Evolutionary conservation across 2,329 filamentous ascomycete genomes (phyloP).

Genomic region (Colletotrichum abscissum): DNA sequence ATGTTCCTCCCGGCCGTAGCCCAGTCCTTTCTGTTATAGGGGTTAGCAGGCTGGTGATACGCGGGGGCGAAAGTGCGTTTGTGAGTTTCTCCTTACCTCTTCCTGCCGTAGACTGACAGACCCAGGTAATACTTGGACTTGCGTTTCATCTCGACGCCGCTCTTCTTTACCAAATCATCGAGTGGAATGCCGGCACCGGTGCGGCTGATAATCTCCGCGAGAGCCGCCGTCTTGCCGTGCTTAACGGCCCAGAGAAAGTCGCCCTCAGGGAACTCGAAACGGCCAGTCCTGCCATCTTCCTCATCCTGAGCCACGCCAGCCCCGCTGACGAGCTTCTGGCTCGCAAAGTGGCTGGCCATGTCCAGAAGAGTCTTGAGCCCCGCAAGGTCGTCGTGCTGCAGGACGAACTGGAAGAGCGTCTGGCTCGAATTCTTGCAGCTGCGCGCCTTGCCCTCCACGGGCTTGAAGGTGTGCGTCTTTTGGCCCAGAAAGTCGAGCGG

Average conservation of each 20-base stretch:
- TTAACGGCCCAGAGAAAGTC: slow-evolving; percentile 58
- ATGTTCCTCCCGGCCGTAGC: slow-evolving; percentile 69
- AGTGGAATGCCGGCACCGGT: slow-evolving; percentile 78
- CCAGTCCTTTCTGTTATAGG: slow-evolving; percentile 70
- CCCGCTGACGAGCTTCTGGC: slow-evolving; percentile 43
- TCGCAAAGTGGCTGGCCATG: slow-evolving; percentile 57
- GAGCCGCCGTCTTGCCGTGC: slow-evolving; percentile 63
- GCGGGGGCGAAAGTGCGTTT: not conserved
- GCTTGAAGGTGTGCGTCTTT: slow-evolving; percentile 46
- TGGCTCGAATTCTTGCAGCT: slow-evolving; percentile 35
- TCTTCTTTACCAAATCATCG: slow-evolving; percentile 72
- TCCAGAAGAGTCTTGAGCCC: slow-evolving; percentile 70
- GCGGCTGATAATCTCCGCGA: slow-evolving; percentile 73
- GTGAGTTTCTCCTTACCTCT: slow-evolving; percentile 53
- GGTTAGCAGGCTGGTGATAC: slow-evolving; percentile 31
- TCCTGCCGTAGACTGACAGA: slow-evolving; percentile 79
- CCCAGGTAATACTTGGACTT: slow-evolving; percentile 83
- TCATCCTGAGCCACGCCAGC: slow-evolving; percentile 40
- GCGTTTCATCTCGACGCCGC: slow-evolving; percentile 69
- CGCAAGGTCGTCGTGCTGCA: slow-evolving; percentile 63
- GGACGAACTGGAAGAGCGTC: slow-evolving; percentile 56
- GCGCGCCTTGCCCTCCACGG: slow-evolving; percentile 44
- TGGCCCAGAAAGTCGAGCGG: slow-evolving; percentile 65
- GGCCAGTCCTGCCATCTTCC: slow-evolving; percentile 41
- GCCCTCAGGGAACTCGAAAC: slow-evolving; percentile 51